Evolutionary conservation across 179 eudicot genomes (phyloP).

Genomic region (Beta lomatogona): DNA sequence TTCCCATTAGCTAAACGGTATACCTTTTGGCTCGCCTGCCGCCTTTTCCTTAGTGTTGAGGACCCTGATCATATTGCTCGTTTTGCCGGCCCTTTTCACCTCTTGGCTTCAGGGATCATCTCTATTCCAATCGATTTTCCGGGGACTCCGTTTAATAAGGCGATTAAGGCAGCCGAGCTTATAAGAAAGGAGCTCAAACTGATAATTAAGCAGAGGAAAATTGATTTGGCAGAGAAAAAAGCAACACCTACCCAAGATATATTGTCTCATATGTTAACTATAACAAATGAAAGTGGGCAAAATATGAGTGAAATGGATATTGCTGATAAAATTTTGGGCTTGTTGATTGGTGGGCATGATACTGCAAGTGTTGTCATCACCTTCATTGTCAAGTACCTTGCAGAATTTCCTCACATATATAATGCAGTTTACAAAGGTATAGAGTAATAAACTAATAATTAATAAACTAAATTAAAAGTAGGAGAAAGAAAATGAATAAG

Average conservation of each 20-base stretch:
- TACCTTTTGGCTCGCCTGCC: conserved; percentile 43
- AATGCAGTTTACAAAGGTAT: conserved; percentile 36
- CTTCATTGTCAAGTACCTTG: conserved; percentile 38
- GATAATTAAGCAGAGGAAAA: conserved; percentile 32
- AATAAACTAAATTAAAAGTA: too few relatives aligned
- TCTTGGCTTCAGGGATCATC: conserved; percentile 33
- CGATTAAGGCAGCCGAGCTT: conserved; percentile 34
- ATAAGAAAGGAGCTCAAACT: conserved; percentile 32
- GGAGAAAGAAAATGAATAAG: too few relatives aligned
- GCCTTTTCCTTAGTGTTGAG: conserved; percentile 32
- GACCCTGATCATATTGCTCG: conserved; percentile 29
- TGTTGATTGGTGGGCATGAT: conserved; percentile 44
- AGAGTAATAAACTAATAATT: too few relatives aligned
- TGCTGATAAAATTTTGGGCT: conserved; percentile 39
- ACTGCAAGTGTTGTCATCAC: conserved; percentile 38
- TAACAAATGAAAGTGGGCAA: conserved; percentile 27
- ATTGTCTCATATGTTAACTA: conserved; percentile 37
- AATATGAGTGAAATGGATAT: conserved; percentile 34
- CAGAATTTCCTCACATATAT: conserved; percentile 43
- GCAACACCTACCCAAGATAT: conserved; percentile 35
- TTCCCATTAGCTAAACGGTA: conserved; percentile 33
- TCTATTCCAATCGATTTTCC: conserved; percentile 37
- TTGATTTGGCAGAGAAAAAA: conserved; percentile 27
- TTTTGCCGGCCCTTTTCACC: conserved; percentile 27
- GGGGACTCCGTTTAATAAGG: conserved; percentile 40